phyloP scores from a whole-genome alignment of 768 basidiomycete species.

The Naganishia vishniacii region DNA sequence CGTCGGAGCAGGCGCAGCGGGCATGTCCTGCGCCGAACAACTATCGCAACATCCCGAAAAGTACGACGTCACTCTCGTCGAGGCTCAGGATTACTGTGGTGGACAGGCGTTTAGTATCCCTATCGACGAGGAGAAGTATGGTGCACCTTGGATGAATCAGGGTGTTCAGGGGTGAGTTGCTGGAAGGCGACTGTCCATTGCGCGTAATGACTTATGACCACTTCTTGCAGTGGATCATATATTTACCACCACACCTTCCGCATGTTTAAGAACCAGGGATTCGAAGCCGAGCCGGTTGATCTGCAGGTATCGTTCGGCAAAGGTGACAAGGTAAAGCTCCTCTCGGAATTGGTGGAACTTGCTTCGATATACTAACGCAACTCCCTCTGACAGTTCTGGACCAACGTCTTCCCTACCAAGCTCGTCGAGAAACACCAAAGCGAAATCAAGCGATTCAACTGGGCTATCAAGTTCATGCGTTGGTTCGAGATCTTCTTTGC shows the following conservation, averaged over 20 bases:
- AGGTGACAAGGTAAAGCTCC: conserved; percentile 46
- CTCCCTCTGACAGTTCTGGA: conserved; percentile 48
- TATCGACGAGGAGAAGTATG: conserved; percentile 48
- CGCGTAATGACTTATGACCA: not conserved
- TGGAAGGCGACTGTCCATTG: conserved; percentile 27
- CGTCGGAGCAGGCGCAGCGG: conserved; percentile 52
- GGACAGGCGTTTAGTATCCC: conserved; percentile 52
- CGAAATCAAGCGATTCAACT: conserved; percentile 51
- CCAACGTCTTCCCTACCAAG: conserved; percentile 52
- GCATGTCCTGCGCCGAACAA: conserved; percentile 51
- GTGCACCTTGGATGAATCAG: conserved; percentile 51
- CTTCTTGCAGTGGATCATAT: conserved; percentile 33
- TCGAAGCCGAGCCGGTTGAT: conserved; percentile 50
- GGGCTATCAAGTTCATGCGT: conserved; percentile 48
- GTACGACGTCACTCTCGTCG: conserved; percentile 50
- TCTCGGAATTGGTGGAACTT: not conserved
- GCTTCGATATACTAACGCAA: not conserved
- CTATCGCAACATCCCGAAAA: conserved; percentile 49
- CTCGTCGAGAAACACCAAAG: conserved; percentile 47
- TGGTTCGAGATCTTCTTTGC: conserved; percentile 50
- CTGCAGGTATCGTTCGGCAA: conserved; percentile 53
- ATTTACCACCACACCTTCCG: conserved; percentile 52
- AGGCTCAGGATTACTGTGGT: conserved; percentile 50
- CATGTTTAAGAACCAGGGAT: conserved; percentile 48
- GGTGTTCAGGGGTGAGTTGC: conserved; percentile 50